These are phyloP conservation scores for Phytophthora meadii DNA, from an alignment of 352 stramenopile genomes.

Conservation along the genomic window DNA sequence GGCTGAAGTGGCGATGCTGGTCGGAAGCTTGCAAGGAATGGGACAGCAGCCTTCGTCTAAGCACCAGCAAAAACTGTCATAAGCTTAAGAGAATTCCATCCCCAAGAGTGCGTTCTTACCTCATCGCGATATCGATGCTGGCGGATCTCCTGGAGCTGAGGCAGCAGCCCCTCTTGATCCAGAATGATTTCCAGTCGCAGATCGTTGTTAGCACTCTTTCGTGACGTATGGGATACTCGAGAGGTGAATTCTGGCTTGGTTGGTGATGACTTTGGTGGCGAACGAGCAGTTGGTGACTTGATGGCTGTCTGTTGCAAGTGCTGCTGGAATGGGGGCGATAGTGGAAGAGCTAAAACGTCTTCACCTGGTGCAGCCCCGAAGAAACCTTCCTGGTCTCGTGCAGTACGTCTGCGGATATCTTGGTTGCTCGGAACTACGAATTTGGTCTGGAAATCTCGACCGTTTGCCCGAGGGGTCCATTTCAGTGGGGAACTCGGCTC, in stretches of 20 bases:
- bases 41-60: slow-evolving; percentile 30
- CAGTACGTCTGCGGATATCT: slow-evolving; percentile 59
- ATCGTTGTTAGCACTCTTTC: slow-evolving; percentile 65
- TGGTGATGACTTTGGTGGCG: slow-evolving; percentile 14
- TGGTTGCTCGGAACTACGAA: slow-evolving; percentile 71
- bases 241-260: slow-evolving; percentile 21
- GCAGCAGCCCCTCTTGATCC: slow-evolving; percentile 64
- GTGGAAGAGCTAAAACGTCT: slow-evolving; percentile 31
- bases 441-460: slow-evolving; percentile 72
- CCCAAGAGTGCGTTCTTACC: slow-evolving; percentile 18
- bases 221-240: slow-evolving; percentile 64
- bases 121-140: slow-evolving; percentile 61
- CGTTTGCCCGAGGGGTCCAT: slow-evolving; percentile 24
- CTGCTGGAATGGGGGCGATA: slow-evolving; percentile 42
- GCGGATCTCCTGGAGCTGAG: slow-evolving; percentile 60
- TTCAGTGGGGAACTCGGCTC: slow-evolving; percentile 34
- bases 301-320: slow-evolving; percentile 24
- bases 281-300: slow-evolving; percentile 22
- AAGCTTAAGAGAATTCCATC: background rate
- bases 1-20: slow-evolving; percentile 37
- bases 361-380: slow-evolving; percentile 48
- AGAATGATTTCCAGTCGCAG: slow-evolving; percentile 67
- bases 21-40: slow-evolving; percentile 50
- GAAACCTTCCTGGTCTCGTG: slow-evolving; percentile 70
- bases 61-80: slow-evolving; percentile 2